Conservation (phyloP, 139 green algal species). For the Tetraselmis striata region DNA sequence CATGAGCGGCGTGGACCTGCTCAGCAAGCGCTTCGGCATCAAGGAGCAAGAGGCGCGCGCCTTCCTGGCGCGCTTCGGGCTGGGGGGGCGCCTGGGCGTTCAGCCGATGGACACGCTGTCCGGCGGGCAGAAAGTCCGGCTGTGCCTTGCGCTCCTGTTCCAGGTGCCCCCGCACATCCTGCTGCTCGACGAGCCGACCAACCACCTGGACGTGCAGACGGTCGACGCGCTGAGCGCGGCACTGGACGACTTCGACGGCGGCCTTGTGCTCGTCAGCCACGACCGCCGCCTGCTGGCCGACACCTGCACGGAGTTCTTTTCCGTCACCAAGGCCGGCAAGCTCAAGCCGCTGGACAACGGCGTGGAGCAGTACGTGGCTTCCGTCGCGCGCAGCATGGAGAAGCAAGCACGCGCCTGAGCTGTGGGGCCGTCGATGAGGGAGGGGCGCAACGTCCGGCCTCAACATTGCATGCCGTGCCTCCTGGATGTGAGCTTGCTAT, state of each 20-base stretch:
- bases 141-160: slow-evolving; percentile 44
- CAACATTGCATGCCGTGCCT: no score
- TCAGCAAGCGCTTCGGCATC: slow-evolving; percentile 9
- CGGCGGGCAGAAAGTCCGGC: slow-evolving; percentile 52
- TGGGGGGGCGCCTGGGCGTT: slow-evolving; percentile 39
- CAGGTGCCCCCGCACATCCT: slow-evolving; percentile 31
- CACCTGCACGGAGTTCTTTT: neutral
- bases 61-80: slow-evolving; percentile 50
- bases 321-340: neutral
- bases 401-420: no score
- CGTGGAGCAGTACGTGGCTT: neutral
- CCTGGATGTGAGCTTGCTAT: no score
- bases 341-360: neutral
- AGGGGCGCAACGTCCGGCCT: no score
- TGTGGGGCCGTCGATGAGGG: no score
- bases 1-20: slow-evolving; percentile 1
- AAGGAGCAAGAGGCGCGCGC: slow-evolving; percentile 28
- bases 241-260: slow-evolving; percentile 21
- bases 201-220: slow-evolving; percentile 32
- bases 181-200: slow-evolving; percentile 55
- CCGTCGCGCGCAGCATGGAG: neutral
- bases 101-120: slow-evolving; percentile 47
- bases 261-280: slow-evolving; percentile 26
- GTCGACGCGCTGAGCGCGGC: slow-evolving; percentile 19
- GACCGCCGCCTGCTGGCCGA: slow-evolving; percentile 25